Base-by-base conservation (phyloP, 352 stramenopile species). In the Thalassiosira sp. region DNA sequence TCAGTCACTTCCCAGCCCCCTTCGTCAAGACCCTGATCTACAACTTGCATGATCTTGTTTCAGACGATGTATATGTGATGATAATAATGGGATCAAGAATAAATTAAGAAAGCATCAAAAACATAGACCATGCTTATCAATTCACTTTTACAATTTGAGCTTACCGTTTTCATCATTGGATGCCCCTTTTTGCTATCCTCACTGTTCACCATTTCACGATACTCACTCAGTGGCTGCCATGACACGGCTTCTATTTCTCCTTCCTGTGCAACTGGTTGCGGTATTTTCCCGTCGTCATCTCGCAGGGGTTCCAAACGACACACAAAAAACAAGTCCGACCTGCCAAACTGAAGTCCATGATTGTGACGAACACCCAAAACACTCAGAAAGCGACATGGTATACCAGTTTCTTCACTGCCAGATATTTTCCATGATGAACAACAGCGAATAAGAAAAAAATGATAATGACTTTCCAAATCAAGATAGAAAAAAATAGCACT, bases 301-400 rank as follows among this genome's bases (percentile, higher is more conserved):
- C 73, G 66, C 3, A 90, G 64, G 6, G 86, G 83, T 74, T 90
- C 79, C 20, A 94, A 72, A 25, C 82, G 76, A 78, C 87, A 93
- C 18, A 94, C 79, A 79, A 91, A 93, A 54, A 88, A 94, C 24
- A 94, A 54, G 66, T 94, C 89, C 16, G 73, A 86, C 22, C 82
- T 46, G 8, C 86, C 87, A 70, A 90, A 84, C 16, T 88, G 78
- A 18, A 83, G 24, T 48, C 80, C 79, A 56, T 94, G 89, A 6
- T 80, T 82, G 31, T 94, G 87, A 37, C 89, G 77, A 37, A 94
- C 85, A 31, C 75, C 76, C 3, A 92, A 62, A 2, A 94, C 64
- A 57, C 71, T 84, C 7, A 78, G 53, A 57, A 91, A 94, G 1
- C 48, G 65, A 46, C 78, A 84, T 37, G 28, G 46, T 46, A 94